phyloP scores from a whole-genome alignment of 257 asterid genomes.

The Scutellaria galericulata region DNA sequence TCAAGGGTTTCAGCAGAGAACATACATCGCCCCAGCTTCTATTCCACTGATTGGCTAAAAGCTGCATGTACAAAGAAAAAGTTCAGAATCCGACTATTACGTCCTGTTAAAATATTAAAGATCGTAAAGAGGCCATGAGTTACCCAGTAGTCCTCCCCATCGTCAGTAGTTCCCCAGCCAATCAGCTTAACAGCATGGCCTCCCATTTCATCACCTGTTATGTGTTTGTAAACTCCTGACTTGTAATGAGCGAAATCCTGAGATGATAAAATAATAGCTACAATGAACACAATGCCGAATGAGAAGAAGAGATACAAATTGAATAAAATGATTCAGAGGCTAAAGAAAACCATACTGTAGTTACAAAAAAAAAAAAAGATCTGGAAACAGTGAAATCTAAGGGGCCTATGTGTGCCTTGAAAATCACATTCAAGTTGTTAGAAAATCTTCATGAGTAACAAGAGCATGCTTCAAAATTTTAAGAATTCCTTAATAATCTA shows the following conservation, averaged over 20 bases:
- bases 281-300: background rate
- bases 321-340: slow-evolving; percentile 9
- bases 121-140: slow-evolving; percentile 22
- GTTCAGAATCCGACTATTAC: slow-evolving; percentile 15
- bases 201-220: slow-evolving; percentile 75
- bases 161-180: slow-evolving; percentile 89
- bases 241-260: slow-evolving; percentile 95
- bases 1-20: slow-evolving; percentile 32
- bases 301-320: background rate
- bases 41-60: slow-evolving; percentile 95
- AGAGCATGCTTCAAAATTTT: background rate
- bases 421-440: background rate
- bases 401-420: background rate
- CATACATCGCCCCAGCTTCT: slow-evolving; percentile 98
- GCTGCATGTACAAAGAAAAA: slow-evolving; percentile 54
- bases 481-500: slow-evolving; percentile 2
- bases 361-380: slow-evolving; percentile 16
- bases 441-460: slow-evolving; percentile 1
- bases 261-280: slow-evolving; percentile 12
- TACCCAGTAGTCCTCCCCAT: slow-evolving; percentile 96
- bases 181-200: slow-evolving; percentile 96
- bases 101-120: slow-evolving; percentile 31
- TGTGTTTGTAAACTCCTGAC: slow-evolving; percentile 90
- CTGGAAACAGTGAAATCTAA: background rate
- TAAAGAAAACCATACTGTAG: background rate